phyloP scores from a whole-genome alignment of 129 eudicot genomes.

The Centella asiatica region DNA sequence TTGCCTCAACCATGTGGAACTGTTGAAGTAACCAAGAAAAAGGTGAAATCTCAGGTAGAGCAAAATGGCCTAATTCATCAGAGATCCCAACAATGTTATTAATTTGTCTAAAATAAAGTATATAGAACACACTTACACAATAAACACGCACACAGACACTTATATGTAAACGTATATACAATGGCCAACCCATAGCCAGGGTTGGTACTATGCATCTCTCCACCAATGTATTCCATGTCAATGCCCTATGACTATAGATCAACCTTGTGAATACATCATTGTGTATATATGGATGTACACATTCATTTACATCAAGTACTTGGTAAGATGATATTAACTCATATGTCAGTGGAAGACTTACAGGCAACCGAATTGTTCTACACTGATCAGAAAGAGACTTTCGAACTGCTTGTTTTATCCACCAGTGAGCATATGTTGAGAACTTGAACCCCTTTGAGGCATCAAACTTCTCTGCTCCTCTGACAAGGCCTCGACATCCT shows the following conservation, averaged over 20 bases:
- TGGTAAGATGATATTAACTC: too few relatives aligned
- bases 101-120: too few relatives aligned
- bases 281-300: too few relatives aligned
- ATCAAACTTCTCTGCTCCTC: conserved; percentile 91
- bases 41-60: background rate
- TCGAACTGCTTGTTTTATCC: conserved; percentile 92
- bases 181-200: too few relatives aligned
- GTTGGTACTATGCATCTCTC: too few relatives aligned
- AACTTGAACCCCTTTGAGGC: conserved; percentile 83
- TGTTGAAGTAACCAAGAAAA: conserved; percentile 18
- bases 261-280: too few relatives aligned
- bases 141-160: too few relatives aligned
- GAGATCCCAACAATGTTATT: background rate
- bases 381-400: conserved; percentile 84
- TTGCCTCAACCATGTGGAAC: conserved; percentile 90
- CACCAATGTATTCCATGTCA: too few relatives aligned
- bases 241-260: too few relatives aligned
- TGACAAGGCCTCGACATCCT: conserved; percentile 88
- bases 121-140: background rate
- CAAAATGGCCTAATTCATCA: background rate
- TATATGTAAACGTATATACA: too few relatives aligned
- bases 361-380: conserved; percentile 81
- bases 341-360: conserved; percentile 20
- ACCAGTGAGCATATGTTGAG: conserved; percentile 99
- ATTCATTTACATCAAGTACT: too few relatives aligned